A percentile compares a stretch with the other conserved stretches of the same genome.
Conservation (phyloP, 305 asterid genomes). For the Salvia sclarea region DNA sequence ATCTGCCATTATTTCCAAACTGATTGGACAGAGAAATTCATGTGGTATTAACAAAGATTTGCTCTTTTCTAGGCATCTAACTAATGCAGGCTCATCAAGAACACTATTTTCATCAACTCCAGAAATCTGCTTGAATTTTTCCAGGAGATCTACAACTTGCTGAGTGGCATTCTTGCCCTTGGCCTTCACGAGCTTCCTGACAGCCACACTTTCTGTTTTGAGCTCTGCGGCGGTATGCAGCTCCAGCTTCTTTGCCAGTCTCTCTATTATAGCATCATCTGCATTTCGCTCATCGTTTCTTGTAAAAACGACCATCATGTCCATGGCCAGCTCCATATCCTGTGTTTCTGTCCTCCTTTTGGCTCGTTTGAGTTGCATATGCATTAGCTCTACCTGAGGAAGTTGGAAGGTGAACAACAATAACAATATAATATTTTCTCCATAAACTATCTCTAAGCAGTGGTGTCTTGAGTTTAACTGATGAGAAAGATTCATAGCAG, state of each 20-base stretch:
- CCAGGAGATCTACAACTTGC: constrained; percentile 45
- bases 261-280: constrained; percentile 51
- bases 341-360: constrained; percentile 57
- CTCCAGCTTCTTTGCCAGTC: constrained; percentile 60
- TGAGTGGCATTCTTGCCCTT: constrained; percentile 33
- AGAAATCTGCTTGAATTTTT: constrained; percentile 49
- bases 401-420: no score
- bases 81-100: constrained; percentile 43
- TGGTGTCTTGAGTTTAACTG: neutral
- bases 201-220: constrained; percentile 47
- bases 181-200: constrained; percentile 46
- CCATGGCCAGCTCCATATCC: constrained; percentile 74
- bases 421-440: neutral
- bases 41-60: constrained; percentile 50
- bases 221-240: constrained; percentile 48
- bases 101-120: constrained; percentile 47
- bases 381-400: constrained; percentile 62
- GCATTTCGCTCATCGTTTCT: constrained; percentile 45
- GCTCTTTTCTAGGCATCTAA: constrained; percentile 45
- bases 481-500: neutral
- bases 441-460: neutral
- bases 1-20: constrained; percentile 64
- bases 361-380: constrained; percentile 56
- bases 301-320: constrained; percentile 59
- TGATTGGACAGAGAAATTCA: constrained; percentile 64